Conservation (phyloP, 2,329 filamentous ascomycete species). For the Aspergillus viridinutans region DNA sequence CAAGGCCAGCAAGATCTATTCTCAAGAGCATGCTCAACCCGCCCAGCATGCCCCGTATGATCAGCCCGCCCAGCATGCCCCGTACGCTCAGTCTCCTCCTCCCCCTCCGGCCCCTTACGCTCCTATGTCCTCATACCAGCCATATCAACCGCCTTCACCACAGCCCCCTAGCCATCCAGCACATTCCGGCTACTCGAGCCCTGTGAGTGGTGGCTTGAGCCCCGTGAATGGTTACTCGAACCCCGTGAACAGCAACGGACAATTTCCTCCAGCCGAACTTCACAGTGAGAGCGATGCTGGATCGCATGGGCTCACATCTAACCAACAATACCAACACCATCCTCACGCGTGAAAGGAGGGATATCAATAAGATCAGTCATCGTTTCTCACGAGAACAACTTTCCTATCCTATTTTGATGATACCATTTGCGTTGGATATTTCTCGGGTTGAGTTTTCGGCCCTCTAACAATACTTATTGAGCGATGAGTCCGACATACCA, state of each 20-base stretch:
- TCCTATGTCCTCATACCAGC: conserved; percentile 1
- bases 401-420: background rate
- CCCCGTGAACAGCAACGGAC: background rate
- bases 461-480: background rate
- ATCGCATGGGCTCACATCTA: background rate
- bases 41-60: background rate
- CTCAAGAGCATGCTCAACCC: background rate
- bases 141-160: background rate
- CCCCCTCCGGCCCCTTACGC: background rate
- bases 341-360: background rate
- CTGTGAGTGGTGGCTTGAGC: background rate
- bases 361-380: background rate
- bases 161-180: conserved; percentile 3
- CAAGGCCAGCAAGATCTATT: conserved; percentile 2
- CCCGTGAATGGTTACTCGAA: background rate
- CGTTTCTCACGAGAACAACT: background rate
- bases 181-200: background rate
- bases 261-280: background rate
- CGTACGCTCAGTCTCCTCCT: background rate
- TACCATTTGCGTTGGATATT: background rate
- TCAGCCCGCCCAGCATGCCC: background rate
- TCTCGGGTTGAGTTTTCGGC: background rate
- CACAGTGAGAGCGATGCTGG: background rate
- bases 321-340: background rate
- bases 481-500: background rate